Conservation (phyloP, 805 yeast genomes). For the Hanseniaspora valbyensis region DNA sequence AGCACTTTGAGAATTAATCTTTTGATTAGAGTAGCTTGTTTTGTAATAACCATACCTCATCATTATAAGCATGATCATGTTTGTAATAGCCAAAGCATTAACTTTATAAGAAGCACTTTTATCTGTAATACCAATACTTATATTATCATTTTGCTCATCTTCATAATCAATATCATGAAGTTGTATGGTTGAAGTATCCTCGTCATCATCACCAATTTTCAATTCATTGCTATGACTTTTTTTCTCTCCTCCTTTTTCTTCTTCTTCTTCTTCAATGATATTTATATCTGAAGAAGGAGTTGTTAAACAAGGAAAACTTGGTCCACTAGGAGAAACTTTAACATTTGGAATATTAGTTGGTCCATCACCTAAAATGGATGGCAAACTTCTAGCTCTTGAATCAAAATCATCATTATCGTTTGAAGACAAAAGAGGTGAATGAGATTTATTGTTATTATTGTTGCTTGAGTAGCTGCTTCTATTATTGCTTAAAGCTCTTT, state of each 20-base stretch:
- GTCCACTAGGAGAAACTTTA: not conserved
- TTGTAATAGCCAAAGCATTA: not conserved
- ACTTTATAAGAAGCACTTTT: not conserved
- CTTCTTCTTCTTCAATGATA: not conserved
- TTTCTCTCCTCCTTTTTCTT: too few relatives aligned
- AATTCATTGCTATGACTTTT: too few relatives aligned
- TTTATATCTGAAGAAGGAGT: not conserved
- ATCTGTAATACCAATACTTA: too few relatives aligned
- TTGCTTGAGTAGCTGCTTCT: too few relatives aligned
- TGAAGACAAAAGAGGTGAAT: too few relatives aligned
- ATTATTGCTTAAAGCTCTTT: not conserved
- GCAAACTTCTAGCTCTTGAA: constrained; percentile 2
- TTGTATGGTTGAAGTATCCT: too few relatives aligned
- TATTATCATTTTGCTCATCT: too few relatives aligned
- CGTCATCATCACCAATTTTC: too few relatives aligned
- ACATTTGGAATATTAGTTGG: not conserved
- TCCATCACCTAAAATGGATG: not conserved
- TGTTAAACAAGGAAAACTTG: not conserved
- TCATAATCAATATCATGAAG: too few relatives aligned
- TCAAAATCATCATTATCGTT: constrained; percentile 1
- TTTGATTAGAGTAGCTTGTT: not conserved
- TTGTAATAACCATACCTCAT: not conserved
- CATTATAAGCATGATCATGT: not conserved
- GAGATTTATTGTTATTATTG: too few relatives aligned
- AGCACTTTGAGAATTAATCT: not conserved